Base-by-base conservation (phyloP, 2,329 filamentous ascomycete species). In the Colletotrichum karsti region DNA sequence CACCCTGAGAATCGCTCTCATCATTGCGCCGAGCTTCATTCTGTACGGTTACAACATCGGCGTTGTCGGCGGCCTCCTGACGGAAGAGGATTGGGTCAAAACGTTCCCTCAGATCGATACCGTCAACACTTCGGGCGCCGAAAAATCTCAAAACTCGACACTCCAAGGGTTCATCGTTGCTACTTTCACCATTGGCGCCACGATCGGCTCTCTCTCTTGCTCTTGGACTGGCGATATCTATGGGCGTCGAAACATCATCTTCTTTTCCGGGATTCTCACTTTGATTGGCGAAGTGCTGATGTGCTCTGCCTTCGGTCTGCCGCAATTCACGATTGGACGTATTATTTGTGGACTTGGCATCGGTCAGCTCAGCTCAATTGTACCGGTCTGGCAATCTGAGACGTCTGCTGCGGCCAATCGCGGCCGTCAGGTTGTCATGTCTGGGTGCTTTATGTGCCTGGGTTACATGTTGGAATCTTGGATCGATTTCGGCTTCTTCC, bases 271-370 rank as follows among this genome's bases (percentile, higher is more conserved):
- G 3, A 70, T 78, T 15, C 83, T 86, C 71, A 85, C 87, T 78
- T 77, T 84, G 4, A 73, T 87, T 46, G 85, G 84, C 22, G 82
- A 83, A 56, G 77, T 79, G 30, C 76, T 87, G 37, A 84, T 87
- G 71, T 78, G 78, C 20, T 80, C 83, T 18, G 77, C 85, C 5
- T 87, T 82, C 72, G 62, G 73, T 3, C 78, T 86, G 5, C 73
- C 81, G 1, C 84, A 87, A 67, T 77, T 88, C 53, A 84, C 88
- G 55, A 78, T 85, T 37, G 84, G 84, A 15, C 81, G 85, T 61
- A 71, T 88, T 18, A 77, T 88, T 15, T 84, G 84, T 20, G 85
- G 86, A 33, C 78, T 86, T 62, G 86, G 85, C 72, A 71, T 78
- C 62, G 54, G 77, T 42, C 63, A 79, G 56, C 73, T 81, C 12